Percentiles rank a stretch among this genome's conserved stretches.
Evolutionary conservation across 805 yeast species (phyloP).

Genomic region (Candida pseudofarinosa): DNA sequence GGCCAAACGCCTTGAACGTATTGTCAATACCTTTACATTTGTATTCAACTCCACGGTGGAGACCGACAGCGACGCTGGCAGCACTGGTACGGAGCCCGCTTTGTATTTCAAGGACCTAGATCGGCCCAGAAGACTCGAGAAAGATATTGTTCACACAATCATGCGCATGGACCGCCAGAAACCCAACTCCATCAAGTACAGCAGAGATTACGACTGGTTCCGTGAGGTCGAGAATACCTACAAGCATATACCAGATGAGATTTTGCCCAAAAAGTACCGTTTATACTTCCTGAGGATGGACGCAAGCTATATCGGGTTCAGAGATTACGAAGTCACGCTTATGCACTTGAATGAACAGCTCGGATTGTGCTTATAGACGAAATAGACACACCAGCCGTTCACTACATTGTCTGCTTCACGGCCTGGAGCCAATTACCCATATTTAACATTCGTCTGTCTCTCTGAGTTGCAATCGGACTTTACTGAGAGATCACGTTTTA

Average conservation of each 20-base stretch:
- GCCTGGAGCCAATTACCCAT: no score
- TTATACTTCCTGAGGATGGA: slow-evolving; percentile 3
- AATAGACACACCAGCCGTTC: no score
- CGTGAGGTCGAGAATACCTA: slow-evolving; percentile 6
- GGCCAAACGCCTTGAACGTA: slow-evolving; percentile 15
- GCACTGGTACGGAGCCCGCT: slow-evolving; percentile 5
- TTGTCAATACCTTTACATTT: slow-evolving; percentile 26
- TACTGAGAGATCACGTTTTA: background rate
- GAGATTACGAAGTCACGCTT: slow-evolving; percentile 19
- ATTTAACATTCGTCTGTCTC: no score
- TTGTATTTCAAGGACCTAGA: slow-evolving; percentile 16
- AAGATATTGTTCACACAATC: slow-evolving; percentile 19
- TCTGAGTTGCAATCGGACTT: no score
- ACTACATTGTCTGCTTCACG: no score
- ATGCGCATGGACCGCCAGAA: slow-evolving; percentile 18
- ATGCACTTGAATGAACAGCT: slow-evolving; percentile 27
- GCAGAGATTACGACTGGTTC: slow-evolving; percentile 21
- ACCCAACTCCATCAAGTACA: slow-evolving; percentile 22
- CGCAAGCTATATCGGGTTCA: slow-evolving; percentile 16
- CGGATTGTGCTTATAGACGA: slow-evolving; percentile 22
- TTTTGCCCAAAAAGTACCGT: slow-evolving; percentile 4
- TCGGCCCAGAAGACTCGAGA: slow-evolving; percentile 16
- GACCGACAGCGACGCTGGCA: slow-evolving; percentile 5
- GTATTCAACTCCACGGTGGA: slow-evolving; percentile 29
- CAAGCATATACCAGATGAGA: slow-evolving; percentile 3